Conservation (phyloP, 345 rosid genomes). For the Camelina sativa region DNA sequence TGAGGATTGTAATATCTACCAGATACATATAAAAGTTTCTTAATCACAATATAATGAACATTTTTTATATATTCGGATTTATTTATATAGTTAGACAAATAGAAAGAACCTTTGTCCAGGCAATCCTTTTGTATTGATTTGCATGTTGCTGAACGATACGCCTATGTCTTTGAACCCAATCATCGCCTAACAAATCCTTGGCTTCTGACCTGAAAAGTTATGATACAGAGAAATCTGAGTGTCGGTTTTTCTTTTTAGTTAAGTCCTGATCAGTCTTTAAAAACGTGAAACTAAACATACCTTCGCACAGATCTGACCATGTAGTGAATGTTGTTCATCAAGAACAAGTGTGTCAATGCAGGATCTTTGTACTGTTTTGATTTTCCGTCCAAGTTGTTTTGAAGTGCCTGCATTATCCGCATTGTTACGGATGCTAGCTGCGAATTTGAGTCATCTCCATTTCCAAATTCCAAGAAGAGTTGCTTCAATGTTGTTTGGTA, state of each 20-base stretch:
- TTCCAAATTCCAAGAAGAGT: constrained; percentile 94
- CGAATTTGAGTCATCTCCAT: constrained; percentile 61
- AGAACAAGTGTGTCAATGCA: constrained; percentile 88
- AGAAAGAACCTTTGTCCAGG: constrained; percentile 81
- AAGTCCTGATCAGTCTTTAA: constrained; percentile 12
- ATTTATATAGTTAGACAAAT: not conserved
- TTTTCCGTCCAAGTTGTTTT: constrained; percentile 90
- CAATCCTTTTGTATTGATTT: constrained; percentile 92
- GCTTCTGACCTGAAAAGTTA: constrained; percentile 85
- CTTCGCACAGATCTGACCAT: constrained; percentile 99
- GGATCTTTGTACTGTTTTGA: constrained; percentile 94
- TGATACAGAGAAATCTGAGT: constrained; percentile 3
- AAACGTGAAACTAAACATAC: constrained; percentile 47
- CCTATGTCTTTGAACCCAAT: constrained; percentile 98
- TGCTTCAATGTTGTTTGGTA: constrained; percentile 94
- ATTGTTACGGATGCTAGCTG: constrained; percentile 89
- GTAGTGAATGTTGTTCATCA: constrained; percentile 98
- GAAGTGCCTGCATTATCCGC: constrained; percentile 99
- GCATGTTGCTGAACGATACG: constrained; percentile 99
- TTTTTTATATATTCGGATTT: not conserved
- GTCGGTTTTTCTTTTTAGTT: not conserved
- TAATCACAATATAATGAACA: not conserved
- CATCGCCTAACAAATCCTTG: constrained; percentile 97
- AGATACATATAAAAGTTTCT: not conserved
- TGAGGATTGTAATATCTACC: constrained; percentile 81